Base-by-base conservation (phyloP, 257 asterid species). In the Primulina tabacum region DNA sequence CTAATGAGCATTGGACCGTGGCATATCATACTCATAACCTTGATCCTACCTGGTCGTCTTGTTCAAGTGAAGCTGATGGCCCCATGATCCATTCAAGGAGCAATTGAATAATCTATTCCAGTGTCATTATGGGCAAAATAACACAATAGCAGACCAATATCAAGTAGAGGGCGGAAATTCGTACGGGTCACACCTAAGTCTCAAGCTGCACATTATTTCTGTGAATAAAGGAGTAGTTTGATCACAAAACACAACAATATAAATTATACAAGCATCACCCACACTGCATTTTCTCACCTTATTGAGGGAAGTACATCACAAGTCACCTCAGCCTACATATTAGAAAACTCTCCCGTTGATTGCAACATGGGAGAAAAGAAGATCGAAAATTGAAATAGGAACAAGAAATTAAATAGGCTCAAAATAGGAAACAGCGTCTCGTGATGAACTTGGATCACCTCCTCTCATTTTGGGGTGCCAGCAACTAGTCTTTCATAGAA, bases 401-500 rank as follows among this genome's bases (percentile, higher is more conserved):
- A 3, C 4, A 43, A 43, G 17, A 43, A 11, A 43, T 12, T n/a
- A 43, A 43, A 43, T 43, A 6, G 16, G n/a, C 53, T 12, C 53
- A 43, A 43, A 43, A 43, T 12, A 11, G 53, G n/a, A 43, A 43
- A 43, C 53, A 43, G 6, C 0, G 53, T 0, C n/a, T 2, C 53
- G 53, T 43, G 53, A 43, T 43, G 53, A 43, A 43, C 53, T 40
- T 64, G 28, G 21, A 64, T 37, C 32, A 29, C 26, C 71, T 67
- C 68, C 71, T 75, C 72, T 78, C 77, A 77, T 72, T 77, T 73
- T 58, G 82, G 70, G 82, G 71, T 59, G 20, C 73, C 71, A 65
- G 75, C 50, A 52, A 74, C 66, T 20, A 75, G 60, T 57, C 85
- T 73, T 71, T 85, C 85, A 59, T 87, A 85, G 72, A 87, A 87